phyloP scores from a whole-genome alignment of 352 stramenopile genomes.

The Phytopythium oedochilum region DNA sequence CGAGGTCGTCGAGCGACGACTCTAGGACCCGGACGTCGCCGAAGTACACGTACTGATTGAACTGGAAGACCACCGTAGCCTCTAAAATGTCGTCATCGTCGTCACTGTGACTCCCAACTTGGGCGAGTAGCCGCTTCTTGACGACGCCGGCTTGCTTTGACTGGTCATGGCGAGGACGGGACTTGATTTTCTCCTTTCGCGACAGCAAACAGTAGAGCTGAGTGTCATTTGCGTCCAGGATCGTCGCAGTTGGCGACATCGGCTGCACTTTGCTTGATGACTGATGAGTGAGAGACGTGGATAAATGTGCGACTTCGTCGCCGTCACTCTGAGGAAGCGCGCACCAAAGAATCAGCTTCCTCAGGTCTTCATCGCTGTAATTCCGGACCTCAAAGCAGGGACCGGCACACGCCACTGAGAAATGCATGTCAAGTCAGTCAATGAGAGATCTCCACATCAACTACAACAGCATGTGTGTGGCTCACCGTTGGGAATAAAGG shows the following conservation, averaged over 20 bases:
- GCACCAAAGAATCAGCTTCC: constrained; percentile 60
- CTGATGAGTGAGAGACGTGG: constrained; percentile 8
- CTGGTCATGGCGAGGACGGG: background rate
- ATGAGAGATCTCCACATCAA: no score
- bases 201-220: constrained; percentile 52
- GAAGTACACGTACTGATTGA: constrained; percentile 59
- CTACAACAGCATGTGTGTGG: background rate
- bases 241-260: background rate
- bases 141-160: constrained; percentile 5
- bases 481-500: constrained; percentile 51
- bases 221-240: constrained; percentile 49
- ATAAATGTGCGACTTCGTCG: background rate
- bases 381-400: constrained; percentile 27
- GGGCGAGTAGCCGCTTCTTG: constrained; percentile 1
- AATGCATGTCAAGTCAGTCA: no score
- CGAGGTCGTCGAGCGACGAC: constrained; percentile 34
- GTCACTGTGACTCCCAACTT: constrained; percentile 6
- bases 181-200: background rate
- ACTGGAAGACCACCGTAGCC: constrained; percentile 53
- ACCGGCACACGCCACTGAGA: constrained; percentile 35
- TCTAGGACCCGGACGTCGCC: constrained; percentile 22
- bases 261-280: constrained; percentile 16
- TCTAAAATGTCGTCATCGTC: constrained; percentile 18
- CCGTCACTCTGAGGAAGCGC: constrained; percentile 20
- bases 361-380: constrained; percentile 49